Base-by-base conservation (phyloP, 2,329 filamentous ascomycete species). In the Ilyonectria mors-panacis region DNA sequence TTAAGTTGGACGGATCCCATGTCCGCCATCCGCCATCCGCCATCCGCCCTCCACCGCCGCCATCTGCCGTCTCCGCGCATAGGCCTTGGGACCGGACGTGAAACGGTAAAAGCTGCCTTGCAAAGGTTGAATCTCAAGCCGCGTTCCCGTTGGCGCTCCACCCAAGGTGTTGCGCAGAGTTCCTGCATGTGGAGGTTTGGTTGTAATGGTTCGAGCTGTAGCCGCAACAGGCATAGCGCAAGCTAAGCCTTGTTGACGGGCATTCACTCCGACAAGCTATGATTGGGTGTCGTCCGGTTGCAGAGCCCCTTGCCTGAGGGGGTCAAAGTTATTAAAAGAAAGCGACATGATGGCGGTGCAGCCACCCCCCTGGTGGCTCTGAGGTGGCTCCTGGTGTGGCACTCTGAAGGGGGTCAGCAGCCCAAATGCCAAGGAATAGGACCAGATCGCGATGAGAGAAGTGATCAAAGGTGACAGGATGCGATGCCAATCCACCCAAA, bases 341-440 rank as follows among this genome's bases (percentile, higher is more conserved):
- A 75, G 72, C 73, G 70, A 65, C 59, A 42, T 39, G 67, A 76
- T 71, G 73, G 73, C 73, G 72, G 73, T 75, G 73, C 73, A 76
- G 69, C 70, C 57, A 51, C 57, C 30, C 51, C 45, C 51, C 44
- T 35, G 15, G 47, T 50, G 23, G 21, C 47, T 50, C 23, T 33
- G 47, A n/a, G 23, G 23, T 53, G 50, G 26, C 28, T 33, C 48
- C 50, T 44, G 30, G 51, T 42, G 63, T 55, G 42, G 57, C 44
- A 61, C 42, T 35, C 44, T 42, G 35, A 28, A 45, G 47, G 57
- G 53, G 58, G 61, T 59, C 57, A 62, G 53, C 62, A 59, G 62
- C 58, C 57, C 66, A 48, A 33, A 13, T 63, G 66, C 66, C 66
- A 65, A 65, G 66, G 57, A 59, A 59, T 59, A 57, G 59, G 54